Percentiles rank a stretch among this genome's conserved stretches.
phyloP scores from a whole-genome alignment of 2,329 filamentous ascomycete species.

The Cladosporium cucumerinum region DNA sequence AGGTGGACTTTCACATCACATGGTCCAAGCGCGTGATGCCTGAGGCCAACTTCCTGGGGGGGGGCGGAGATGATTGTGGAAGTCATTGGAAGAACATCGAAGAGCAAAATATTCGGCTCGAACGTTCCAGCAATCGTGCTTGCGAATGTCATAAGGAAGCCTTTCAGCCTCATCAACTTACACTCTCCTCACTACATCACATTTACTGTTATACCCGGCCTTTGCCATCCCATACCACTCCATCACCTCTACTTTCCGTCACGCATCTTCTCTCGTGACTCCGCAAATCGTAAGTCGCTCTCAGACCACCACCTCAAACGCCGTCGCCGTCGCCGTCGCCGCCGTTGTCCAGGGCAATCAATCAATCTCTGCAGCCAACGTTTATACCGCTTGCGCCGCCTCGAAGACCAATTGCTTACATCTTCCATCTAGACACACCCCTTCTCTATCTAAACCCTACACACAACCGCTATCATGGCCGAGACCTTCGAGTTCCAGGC shows the following conservation, averaged over 20 bases:
- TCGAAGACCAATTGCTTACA: slow-evolving; percentile 2
- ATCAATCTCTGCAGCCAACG: slow-evolving; percentile 6
- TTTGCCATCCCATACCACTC: slow-evolving; percentile 10
- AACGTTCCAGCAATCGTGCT: not conserved
- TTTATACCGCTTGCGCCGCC: not conserved
- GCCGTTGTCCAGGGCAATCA: slow-evolving; percentile 14
- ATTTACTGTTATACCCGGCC: slow-evolving; percentile 12
- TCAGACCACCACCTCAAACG: not conserved
- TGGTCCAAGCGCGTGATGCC: not conserved
- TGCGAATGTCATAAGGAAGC: slow-evolving; percentile 3
- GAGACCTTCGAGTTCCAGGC: slow-evolving; percentile 99
- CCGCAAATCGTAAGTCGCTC: slow-evolving; percentile 13
- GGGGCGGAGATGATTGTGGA: not conserved
- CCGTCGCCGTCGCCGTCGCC: not conserved
- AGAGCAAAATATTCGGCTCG: not conserved
- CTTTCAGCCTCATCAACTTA: slow-evolving; percentile 11
- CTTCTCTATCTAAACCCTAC: slow-evolving; percentile 6
- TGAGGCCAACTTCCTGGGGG: not conserved
- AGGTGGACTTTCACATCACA: not conserved
- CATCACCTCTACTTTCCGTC: slow-evolving; percentile 1
- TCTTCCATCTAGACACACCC: slow-evolving; percentile 9
- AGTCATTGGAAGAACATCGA: not conserved
- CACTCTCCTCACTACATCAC: slow-evolving; percentile 4
- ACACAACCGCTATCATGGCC: slow-evolving; percentile 62
- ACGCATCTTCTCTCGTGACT: slow-evolving; percentile 9